These are phyloP conservation scores for Abelmoschus esculentus DNA, from an alignment of 345 rosid species.

Conservation along the genomic window DNA sequence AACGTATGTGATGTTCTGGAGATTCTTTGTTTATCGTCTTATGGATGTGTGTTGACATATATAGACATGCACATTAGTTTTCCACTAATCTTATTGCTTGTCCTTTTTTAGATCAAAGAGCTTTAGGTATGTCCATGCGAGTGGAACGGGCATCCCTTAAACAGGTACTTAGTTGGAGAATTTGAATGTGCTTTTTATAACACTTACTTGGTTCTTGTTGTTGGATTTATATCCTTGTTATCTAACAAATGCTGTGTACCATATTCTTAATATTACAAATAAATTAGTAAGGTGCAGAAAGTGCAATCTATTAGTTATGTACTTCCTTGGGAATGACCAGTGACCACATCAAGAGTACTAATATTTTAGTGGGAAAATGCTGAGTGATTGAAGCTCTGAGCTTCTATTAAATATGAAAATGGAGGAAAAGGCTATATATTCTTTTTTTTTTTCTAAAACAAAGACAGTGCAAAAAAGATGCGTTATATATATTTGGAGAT, in stretches of 20 bases:
- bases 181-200: not conserved
- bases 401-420: not conserved
- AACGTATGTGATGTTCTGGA: conserved; percentile 45
- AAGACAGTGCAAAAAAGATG: not conserved
- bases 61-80: too few relatives aligned
- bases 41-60: not conserved
- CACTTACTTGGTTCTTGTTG: not conserved
- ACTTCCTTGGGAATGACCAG: not conserved
- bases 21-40: not conserved
- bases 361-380: not conserved
- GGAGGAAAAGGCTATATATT: not conserved
- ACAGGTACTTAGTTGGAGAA: conserved; percentile 40
- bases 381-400: not conserved
- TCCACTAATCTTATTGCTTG: not conserved
- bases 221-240: not conserved
- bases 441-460: not conserved
- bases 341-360: not conserved
- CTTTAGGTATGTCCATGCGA: conserved; percentile 97
- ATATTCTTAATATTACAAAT: not conserved
- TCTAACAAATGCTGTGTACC: not conserved
- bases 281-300: not conserved
- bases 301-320: not conserved
- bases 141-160: conserved; percentile 84
- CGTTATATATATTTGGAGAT: not conserved
- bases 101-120: conserved; percentile 36